These are phyloP conservation scores for Eragrostis tef DNA, from an alignment of 202 grass and related monocot species.

Conservation along the genomic window DNA sequence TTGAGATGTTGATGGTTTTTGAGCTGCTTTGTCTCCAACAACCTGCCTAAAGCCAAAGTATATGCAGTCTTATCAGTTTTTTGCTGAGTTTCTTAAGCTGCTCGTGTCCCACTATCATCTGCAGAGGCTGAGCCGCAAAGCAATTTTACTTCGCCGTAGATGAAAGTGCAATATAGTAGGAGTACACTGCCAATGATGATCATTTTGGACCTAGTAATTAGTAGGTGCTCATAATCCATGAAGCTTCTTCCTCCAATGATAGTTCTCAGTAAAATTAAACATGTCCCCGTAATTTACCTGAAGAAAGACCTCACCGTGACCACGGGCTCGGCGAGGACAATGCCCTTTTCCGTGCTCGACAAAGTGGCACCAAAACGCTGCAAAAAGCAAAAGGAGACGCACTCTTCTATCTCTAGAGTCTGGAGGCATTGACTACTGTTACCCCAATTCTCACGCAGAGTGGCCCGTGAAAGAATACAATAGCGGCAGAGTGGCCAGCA, in stretches of 20 bases:
- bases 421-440: conserved; percentile 38
- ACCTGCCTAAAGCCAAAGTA: conserved; percentile 39
- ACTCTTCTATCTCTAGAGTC: conserved; percentile 32
- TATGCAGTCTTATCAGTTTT: conserved; percentile 15
- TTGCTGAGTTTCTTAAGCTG: neutral
- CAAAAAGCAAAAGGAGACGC: conserved; percentile 50
- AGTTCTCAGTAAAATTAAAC: neutral
- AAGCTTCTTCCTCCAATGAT: neutral
- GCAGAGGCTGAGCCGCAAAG: neutral
- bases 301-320: neutral
- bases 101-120: neutral
- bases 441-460: conserved; percentile 22
- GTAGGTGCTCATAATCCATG: neutral
- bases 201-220: neutral
- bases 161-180: neutral
- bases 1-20: conserved; percentile 48
- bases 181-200: neutral
- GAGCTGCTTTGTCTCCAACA: conserved; percentile 37
- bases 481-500: conserved; percentile 39
- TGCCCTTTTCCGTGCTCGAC: conserved; percentile 43
- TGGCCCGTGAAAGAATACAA: too few species aligned
- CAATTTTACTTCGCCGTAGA: neutral
- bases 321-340: neutral
- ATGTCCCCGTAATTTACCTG: neutral
- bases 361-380: conserved; percentile 56